phyloP scores from a whole-genome alignment of 179 eudicot genomes.

The Gypsophila paniculata region DNA sequence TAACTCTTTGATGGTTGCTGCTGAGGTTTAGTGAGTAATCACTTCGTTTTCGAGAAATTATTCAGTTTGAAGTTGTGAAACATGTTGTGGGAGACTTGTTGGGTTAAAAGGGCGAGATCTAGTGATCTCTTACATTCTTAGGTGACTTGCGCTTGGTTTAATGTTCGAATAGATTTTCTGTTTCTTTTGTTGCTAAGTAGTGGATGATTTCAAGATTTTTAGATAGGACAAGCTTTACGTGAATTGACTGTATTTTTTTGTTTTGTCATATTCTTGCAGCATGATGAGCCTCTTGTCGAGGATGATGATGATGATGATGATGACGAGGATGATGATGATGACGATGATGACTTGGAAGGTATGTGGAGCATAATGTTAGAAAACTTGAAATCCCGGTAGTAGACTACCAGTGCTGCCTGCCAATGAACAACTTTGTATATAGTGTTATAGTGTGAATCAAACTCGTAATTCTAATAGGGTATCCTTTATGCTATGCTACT shows the following conservation, averaged over 20 bases:
- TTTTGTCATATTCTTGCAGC: constrained; percentile 20
- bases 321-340: constrained; percentile 45
- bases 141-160: neutral
- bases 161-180: neutral
- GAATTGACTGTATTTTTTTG: too few species aligned
- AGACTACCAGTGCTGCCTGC: neutral
- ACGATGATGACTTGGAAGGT: constrained; percentile 36
- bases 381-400: neutral
- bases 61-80: neutral
- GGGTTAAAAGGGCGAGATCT: neutral
- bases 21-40: neutral
- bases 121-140: neutral
- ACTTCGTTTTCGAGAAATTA: too few species aligned
- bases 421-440: neutral
- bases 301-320: constrained; percentile 54
- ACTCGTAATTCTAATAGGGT: too few species aligned
- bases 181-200: neutral
- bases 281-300: constrained; percentile 52
- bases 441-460: neutral
- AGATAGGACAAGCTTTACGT: too few species aligned
- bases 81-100: neutral
- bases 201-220: too few species aligned
- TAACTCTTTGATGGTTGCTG: neutral
- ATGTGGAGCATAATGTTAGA: neutral
- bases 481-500: neutral